Conservation (phyloP, 768 basidiomycete species). For the Leccinum boreale region DNA sequence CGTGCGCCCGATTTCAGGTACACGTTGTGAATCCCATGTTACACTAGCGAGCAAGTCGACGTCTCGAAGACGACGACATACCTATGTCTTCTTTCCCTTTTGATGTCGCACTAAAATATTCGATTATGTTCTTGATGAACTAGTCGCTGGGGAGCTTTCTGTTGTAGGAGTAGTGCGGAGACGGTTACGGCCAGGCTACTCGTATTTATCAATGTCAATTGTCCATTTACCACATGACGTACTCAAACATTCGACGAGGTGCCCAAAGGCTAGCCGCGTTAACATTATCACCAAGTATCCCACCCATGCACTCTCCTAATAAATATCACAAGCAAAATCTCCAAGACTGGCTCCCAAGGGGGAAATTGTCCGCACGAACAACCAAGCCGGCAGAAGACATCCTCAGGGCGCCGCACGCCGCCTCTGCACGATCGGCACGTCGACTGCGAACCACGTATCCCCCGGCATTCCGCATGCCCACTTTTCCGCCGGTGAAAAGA, state of each 20-base stretch:
- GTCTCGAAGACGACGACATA: neutral
- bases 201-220: neutral
- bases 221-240: neutral
- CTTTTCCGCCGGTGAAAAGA: neutral
- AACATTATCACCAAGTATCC: neutral
- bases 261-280: neutral
- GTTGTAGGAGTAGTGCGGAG: neutral
- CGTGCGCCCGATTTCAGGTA: constrained; percentile 64
- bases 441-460: neutral
- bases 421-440: neutral
- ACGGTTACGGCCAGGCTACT: neutral
- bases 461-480: neutral
- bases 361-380: neutral
- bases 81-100: neutral
- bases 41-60: neutral
- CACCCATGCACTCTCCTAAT: neutral
- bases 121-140: neutral
- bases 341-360: neutral
- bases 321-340: neutral
- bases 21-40: constrained; percentile 32
- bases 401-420: neutral
- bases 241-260: neutral
- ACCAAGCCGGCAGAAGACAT: neutral
- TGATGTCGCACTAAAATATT: neutral
- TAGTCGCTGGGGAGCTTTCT: neutral